phyloP scores from a whole-genome alignment of 140 eudicot species.

The Anethum foeniculum region DNA sequence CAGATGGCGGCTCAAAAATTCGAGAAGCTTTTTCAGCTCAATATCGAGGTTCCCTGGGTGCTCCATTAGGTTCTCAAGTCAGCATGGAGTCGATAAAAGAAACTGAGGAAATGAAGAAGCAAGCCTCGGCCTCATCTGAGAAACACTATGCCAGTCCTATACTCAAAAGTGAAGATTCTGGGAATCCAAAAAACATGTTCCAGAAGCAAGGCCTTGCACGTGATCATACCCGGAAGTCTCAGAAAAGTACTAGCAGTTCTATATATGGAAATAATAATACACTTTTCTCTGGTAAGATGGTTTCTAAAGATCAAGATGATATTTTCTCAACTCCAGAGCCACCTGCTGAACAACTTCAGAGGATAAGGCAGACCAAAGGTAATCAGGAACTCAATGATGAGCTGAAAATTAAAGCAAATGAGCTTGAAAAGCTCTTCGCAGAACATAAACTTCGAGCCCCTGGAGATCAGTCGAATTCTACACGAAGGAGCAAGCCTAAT shows the following conservation, averaged over 20 bases:
- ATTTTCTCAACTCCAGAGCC: conserved; percentile 30
- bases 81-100: conserved; percentile 27
- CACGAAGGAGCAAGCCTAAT: conserved; percentile 45
- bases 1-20: conserved; percentile 36
- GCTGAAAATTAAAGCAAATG: conserved; percentile 80
- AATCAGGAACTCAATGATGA: conserved; percentile 88
- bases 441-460: conserved; percentile 92
- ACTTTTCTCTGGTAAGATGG: conserved; percentile 36
- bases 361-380: conserved; percentile 65
- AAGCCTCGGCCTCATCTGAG: conserved; percentile 26
- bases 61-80: conserved; percentile 34
- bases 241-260: conserved; percentile 27
- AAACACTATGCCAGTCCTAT: conserved; percentile 23
- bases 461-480: conserved; percentile 43
- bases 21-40: conserved; percentile 52
- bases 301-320: conserved; percentile 27
- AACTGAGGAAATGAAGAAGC: conserved; percentile 26
- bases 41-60: conserved; percentile 39
- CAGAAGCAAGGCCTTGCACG: conserved; percentile 34
- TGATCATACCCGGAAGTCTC: conserved; percentile 29
- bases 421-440: conserved; percentile 86
- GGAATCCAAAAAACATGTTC: conserved; percentile 30
- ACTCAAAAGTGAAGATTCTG: conserved; percentile 32
- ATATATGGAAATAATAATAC: conserved; percentile 26
- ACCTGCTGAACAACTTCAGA: conserved; percentile 53